Base-by-base conservation (phyloP, 257 asterid genomes). In the Jacaranda copaia region DNA sequence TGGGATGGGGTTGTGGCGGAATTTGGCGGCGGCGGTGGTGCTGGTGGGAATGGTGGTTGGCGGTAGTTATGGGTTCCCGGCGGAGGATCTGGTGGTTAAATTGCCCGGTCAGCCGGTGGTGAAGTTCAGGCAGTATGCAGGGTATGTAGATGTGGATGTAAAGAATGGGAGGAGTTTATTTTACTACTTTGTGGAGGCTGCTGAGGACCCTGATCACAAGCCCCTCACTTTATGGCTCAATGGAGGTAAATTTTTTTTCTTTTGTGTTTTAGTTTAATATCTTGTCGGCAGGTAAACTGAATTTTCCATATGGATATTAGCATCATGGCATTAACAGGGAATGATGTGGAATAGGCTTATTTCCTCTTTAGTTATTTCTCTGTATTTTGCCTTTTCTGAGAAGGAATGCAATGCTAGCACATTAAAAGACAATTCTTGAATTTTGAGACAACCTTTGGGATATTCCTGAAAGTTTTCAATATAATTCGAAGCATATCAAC, bases 131-230 rank as follows among this genome's bases (percentile, higher is more conserved):
- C 99, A 92, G 81, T 92, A 87, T 84, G 93, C 99, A 16, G 99
- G 99, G 59, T 92, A 94, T 79, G 87, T 94, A 2, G 98, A 92
- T 85, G 96, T 94, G 73, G 98, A 94, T 88, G 61, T 85, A 67
- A 89, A 84, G 60, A 82, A 88, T 52, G 98, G 98, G 70, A 91
- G 95, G 79, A 94, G 98, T 78, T 87, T 94, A 82, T 94, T 92
- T 84, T 94, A 94, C 80, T 94, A 94, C 80, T 92, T 92, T 85
- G 99, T 88, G 66, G 99, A 94, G 84, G 98, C 99, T 83, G 93
- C 76, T 10, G 80, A 82, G 40, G 87, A 94, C 6, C 87, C 99
- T 77, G 78, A 81, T 84, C 86, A 72, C 57, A 94, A 89, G 70
- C 99, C 99, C 35, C 91, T 94, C 8, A 73, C 96, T 80, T 84